A percentile compares a stretch with the other conserved stretches of the same genome.
These are phyloP conservation scores for Clitocybe nebularis DNA, from an alignment of 1,284 basidiomycete species.

Conservation along the genomic window DNA sequence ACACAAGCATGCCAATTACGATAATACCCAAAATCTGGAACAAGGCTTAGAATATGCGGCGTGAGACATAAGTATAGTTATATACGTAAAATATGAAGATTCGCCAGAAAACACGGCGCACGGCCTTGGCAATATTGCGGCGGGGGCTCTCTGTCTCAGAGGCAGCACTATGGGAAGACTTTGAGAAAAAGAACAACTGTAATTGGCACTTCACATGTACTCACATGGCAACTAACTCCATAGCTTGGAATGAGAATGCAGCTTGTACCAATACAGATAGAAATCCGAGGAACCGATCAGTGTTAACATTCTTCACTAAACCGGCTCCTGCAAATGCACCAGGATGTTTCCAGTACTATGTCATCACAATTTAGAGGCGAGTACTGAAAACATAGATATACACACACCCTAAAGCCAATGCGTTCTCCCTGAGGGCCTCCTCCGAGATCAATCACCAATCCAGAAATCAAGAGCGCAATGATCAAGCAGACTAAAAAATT, in stretches of 20 bases:
- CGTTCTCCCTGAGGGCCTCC: constrained; percentile 59
- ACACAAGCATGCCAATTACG: constrained; percentile 78
- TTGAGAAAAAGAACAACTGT: background rate
- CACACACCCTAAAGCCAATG: constrained; percentile 56
- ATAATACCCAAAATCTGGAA: constrained; percentile 64
- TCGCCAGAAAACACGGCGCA: constrained; percentile 78
- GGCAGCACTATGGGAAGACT: constrained; percentile 48
- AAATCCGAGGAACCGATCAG: constrained; percentile 68
- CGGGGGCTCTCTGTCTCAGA: constrained; percentile 75
- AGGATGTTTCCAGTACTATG: constrained; percentile 70
- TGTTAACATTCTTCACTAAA: constrained; percentile 38
- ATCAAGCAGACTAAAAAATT: constrained; percentile 45
- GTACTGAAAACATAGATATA: background rate
- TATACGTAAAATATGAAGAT: constrained; percentile 71
- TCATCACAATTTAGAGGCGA: background rate
- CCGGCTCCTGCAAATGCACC: constrained; percentile 52
- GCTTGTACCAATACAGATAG: constrained; percentile 71
- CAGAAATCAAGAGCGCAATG: constrained; percentile 57
- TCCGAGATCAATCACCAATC: constrained; percentile 69
- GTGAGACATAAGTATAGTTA: background rate
- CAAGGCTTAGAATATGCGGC: constrained; percentile 4
- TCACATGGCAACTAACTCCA: constrained; percentile 79
- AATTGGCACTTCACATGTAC: constrained; percentile 20
- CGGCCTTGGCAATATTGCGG: constrained; percentile 76
- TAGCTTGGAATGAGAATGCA: constrained; percentile 81